Conservation (phyloP, 495 filamentous ascomycete species). For the Neurospora sp. region DNA sequence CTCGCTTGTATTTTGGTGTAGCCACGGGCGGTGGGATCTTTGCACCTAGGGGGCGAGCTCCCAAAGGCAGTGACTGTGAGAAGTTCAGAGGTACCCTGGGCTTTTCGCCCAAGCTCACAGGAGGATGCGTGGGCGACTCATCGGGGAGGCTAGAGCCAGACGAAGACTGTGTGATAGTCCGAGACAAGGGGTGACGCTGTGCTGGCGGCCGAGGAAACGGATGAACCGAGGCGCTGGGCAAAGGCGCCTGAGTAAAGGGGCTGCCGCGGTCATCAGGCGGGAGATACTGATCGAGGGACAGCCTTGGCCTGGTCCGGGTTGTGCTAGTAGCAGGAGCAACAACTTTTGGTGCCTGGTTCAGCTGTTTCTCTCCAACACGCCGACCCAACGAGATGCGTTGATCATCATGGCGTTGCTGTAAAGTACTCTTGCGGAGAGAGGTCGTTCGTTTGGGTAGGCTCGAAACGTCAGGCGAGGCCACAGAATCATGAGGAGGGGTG, state of each 20-base stretch:
- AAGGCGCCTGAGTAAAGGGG: constrained; percentile 47
- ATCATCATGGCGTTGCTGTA: constrained; percentile 63
- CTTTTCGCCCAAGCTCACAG: constrained; percentile 43
- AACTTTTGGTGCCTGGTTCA: constrained; percentile 34
- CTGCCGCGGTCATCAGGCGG: constrained; percentile 50
- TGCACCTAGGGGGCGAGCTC: constrained; percentile 38
- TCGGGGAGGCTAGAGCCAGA: constrained; percentile 66
- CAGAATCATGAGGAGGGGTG: constrained; percentile 17
- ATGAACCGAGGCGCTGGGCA: constrained; percentile 49
- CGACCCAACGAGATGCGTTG: constrained; percentile 50
- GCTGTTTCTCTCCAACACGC: constrained; percentile 35
- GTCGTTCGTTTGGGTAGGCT: constrained; percentile 46
- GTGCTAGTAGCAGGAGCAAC: constrained; percentile 34
- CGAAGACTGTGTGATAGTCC: constrained; percentile 73
- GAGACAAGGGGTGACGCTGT: constrained; percentile 76
- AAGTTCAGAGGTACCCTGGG: constrained; percentile 49
- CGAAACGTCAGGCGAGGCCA: not conserved
- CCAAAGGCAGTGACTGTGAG: constrained; percentile 66
- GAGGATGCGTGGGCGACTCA: constrained; percentile 64
- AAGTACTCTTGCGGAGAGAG: constrained; percentile 73
- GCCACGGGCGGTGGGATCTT: constrained; percentile 48
- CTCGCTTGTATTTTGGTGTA: constrained; percentile 76
- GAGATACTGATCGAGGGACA: constrained; percentile 67
- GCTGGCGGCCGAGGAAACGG: constrained; percentile 30
- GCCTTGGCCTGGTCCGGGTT: constrained; percentile 48